These are phyloP conservation scores for Solanum chaucha DNA, from an alignment of 257 asterid genomes.

Conservation along the genomic window DNA sequence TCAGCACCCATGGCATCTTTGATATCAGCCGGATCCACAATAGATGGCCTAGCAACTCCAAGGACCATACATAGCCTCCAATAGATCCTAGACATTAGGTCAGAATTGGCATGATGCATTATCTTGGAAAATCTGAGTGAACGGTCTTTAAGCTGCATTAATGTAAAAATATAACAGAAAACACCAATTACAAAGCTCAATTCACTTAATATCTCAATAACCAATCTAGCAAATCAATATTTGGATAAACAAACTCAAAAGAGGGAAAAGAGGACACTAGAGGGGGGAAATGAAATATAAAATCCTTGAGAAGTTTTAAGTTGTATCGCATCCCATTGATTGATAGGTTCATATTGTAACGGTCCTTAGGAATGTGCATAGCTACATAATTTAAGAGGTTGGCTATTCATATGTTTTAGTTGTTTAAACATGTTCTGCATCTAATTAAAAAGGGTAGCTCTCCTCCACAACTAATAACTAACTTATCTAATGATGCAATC, in stretches of 20 bases:
- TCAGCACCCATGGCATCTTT: conserved; percentile 2
- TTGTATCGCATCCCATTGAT: neutral
- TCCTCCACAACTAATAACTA: neutral
- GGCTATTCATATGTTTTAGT: neutral
- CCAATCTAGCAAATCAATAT: neutral
- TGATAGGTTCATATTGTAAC: neutral
- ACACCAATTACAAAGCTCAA: neutral
- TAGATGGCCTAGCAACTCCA: conserved; percentile 67
- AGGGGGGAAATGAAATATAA: neutral
- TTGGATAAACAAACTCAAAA: neutral
- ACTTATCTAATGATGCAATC: neutral
- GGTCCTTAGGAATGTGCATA: neutral
- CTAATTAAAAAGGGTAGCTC: neutral
- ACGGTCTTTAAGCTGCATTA: conserved; percentile 51
- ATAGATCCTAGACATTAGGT: conserved; percentile 80
- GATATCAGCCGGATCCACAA: conserved; percentile 27
- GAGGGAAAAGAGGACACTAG: neutral
- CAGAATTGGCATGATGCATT: conserved; percentile 64
- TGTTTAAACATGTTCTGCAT: neutral
- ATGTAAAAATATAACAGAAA: conserved; percentile 47
- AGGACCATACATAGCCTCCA: conserved; percentile 70
- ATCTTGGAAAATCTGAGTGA: conserved; percentile 47
- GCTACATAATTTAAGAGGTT: neutral
- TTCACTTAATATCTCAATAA: neutral
- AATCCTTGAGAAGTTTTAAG: neutral